Evolutionary conservation across 106 monocot genomes (phyloP), one percentile per base, ranked within the genome.

Genomic region (Dioscorea zingiberensis): DNA sequence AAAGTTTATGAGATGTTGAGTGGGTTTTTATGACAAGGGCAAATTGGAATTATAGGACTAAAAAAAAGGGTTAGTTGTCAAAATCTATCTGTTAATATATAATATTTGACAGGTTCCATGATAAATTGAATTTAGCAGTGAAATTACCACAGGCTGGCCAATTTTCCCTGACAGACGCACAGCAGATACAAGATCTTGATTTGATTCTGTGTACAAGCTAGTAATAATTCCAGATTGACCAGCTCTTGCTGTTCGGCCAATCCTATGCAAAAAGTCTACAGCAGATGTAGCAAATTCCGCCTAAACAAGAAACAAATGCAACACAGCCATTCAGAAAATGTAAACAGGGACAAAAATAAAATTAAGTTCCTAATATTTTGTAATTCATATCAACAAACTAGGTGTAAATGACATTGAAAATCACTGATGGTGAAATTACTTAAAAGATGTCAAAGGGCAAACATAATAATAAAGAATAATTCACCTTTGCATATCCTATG

Each of bases 201-300:
- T 88, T 61, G 78, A 73, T 73, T 79, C 60, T 10, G 74, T 87
- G 68, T 82, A 94, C 62, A 94, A 78, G 74, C 84, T 97, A 29
- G 95, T 97, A 8, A 97, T 79, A 29, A 62, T 68, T 63, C 97
- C 97, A 71, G 83, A 77, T 27, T 86, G 85, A 65, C 97, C 97
- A 61, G 89, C 97, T 86, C 97, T 86, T 2, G 83, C 97, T 53
- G 97, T 98, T 55, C 97, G 85, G 10, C 97, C 97, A 64, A 98
- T 82, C 62, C 97, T 88, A 54, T 98, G 97, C 77, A 98, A 70
- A 65, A 92, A 98, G 69, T 98, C 92, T 18, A 98, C 86, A 57
- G 92, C 97, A 67, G 79, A 89, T 21, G 79, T 80, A 30, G 97
- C 97, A 78, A 98, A 98, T 71, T 92, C 97, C 19, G 97, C 97